phyloP scores from a whole-genome alignment of 192 early-diverging fungal genomes.

The Radiomyces spectabilis region DNA sequence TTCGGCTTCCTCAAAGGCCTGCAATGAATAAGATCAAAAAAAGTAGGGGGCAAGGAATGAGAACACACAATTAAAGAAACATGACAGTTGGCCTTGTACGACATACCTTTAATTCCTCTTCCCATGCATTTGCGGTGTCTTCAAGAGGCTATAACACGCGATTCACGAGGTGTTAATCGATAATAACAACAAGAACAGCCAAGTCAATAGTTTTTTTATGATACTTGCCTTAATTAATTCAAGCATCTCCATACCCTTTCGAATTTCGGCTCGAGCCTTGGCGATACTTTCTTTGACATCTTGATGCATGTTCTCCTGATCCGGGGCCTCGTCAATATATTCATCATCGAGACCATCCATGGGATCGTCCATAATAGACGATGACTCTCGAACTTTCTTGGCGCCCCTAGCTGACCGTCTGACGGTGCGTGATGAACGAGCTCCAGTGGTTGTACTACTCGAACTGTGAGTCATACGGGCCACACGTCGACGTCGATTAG shows the following conservation, averaged over 20 bases:
- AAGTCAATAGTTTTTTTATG: not conserved
- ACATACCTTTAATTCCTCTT: conserved; percentile 16
- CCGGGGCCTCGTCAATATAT: not conserved
- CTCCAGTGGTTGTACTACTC: not conserved
- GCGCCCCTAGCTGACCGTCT: too few relatives aligned
- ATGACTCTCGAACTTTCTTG: too few relatives aligned
- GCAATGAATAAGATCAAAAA: too few relatives aligned
- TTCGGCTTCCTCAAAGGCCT: conserved; percentile 22
- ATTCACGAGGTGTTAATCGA: not conserved
- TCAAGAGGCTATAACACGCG: conserved; percentile 6
- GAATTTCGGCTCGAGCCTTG: conserved; percentile 26
- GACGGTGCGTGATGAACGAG: not conserved
- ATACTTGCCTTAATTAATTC: conserved; percentile 18
- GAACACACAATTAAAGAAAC: too few relatives aligned
- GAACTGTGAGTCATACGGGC: not conserved
- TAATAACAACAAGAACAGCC: not conserved
- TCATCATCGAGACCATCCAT: not conserved
- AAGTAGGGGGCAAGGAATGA: too few relatives aligned
- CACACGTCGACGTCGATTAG: not conserved
- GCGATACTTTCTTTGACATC: conserved; percentile 28
- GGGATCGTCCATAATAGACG: too few relatives aligned
- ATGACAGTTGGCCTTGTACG: too few relatives aligned
- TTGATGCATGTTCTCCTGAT: conserved; percentile 1
- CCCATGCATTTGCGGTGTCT: conserved; percentile 18
- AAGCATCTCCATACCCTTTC: conserved; percentile 28